Evolutionary conservation across 768 basidiomycete species (phyloP).

Genomic region (Leccinum rimulosum): DNA sequence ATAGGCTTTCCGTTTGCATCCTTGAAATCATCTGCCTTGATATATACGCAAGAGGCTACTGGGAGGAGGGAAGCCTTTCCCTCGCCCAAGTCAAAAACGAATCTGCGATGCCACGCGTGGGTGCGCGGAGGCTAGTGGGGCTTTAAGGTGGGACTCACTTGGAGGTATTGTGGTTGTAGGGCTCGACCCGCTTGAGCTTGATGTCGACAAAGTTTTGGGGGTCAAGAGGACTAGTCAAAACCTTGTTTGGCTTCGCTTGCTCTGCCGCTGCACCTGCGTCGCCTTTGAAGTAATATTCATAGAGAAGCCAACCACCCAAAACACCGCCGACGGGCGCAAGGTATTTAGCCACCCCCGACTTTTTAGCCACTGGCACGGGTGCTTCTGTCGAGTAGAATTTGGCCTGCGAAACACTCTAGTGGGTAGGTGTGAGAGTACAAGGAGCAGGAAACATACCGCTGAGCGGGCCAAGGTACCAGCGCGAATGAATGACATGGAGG

Average conservation of each 20-base stretch:
- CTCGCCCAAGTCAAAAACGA: constrained; percentile 77
- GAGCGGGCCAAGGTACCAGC: constrained; percentile 41
- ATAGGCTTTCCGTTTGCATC: constrained; percentile 85
- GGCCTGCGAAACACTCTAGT: constrained; percentile 22
- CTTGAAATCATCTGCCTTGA: constrained; percentile 70
- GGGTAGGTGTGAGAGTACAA: background rate
- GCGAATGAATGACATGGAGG: constrained; percentile 45
- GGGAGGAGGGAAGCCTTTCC: constrained; percentile 76
- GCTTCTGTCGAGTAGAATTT: constrained; percentile 49
- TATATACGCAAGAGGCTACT: constrained; percentile 73
- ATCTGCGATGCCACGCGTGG: constrained; percentile 40
- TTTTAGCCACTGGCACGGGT: constrained; percentile 36
- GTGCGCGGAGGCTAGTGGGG: background rate
- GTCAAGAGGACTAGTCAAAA: constrained; percentile 67
- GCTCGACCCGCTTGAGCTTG: constrained; percentile 73
- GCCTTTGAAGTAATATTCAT: constrained; percentile 46
- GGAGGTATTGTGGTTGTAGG: constrained; percentile 94
- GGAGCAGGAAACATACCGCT: constrained; percentile 29
- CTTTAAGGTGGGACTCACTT: constrained; percentile 43
- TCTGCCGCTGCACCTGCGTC: constrained; percentile 11
- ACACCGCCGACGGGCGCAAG: constrained; percentile 39
- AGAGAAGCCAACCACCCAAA: constrained; percentile 42
- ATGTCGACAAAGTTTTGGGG: constrained; percentile 76
- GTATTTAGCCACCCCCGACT: constrained; percentile 47
- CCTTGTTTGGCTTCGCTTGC: constrained; percentile 38